Evolutionary conservation across 208 protist genomes (phyloP), one percentile per base, ranked within the genome.

Genomic region (Leishmania guyanensis): DNA sequence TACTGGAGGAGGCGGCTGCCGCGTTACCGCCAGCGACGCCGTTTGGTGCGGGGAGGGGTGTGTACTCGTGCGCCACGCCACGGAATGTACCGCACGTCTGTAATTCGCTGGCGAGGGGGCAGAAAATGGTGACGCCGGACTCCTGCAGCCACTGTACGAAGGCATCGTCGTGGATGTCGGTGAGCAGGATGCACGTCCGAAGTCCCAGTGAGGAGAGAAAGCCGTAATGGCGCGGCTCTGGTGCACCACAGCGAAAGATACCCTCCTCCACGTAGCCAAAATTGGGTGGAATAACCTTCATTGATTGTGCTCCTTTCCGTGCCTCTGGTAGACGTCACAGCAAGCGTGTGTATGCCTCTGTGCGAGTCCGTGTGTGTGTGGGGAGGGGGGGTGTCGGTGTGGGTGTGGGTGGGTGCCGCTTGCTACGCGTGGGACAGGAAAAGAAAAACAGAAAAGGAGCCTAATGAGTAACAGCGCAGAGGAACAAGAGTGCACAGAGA

Each of bases 181-280:
- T 98, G 60, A 99, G 89, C 72, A 98, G 94, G 43, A 99, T 96
- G 81, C 99, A 98, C 43, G 94, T 99, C 72, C 97, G 96, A 60
- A 99, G 87, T 29, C 94, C 86, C 20, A 99, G 90, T 26, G 96
- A 98, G 43, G 98, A 92, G 17, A 99, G 91, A 83, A 99, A 99
- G 50, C 98, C 92, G 82, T 99, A 99, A 80, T 99, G 99, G 12
- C 98, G 88, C 83, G 98, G 94, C 75, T 95, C 97, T 5, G 99
- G 99, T 58, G 97, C 85, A n/a, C 98, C 99, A 48, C 95, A 99
- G 75, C 99, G 90, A 84, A 98, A 99, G 58, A 99, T 91, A 78
- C 97, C 91, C 83, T 99, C 98, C 86, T 99, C 98, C 29, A 99
- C 98, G 78, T 98, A 98, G 48, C 98, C 98, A 90, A 99, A 99